A percentile compares a stretch with the other conserved stretches of the same genome.
phyloP scores from a whole-genome alignment of 176 grass and related monocot genomes.

The Bolboschoenus planiculmis region DNA sequence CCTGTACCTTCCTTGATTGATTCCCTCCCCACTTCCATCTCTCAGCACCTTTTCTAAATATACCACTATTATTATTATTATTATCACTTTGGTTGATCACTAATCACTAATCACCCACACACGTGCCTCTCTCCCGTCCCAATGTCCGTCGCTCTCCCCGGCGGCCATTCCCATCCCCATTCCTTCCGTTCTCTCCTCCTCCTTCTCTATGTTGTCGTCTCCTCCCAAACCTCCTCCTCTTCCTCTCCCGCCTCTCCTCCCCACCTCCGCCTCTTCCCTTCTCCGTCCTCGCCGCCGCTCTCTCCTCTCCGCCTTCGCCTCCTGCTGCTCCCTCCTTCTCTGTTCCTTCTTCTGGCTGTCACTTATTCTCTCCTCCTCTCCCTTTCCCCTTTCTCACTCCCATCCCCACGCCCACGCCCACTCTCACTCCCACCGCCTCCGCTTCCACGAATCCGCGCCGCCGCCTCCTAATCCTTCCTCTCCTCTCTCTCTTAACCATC shows the following conservation, averaged over 20 bases:
- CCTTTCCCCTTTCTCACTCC: conserved; percentile 27
- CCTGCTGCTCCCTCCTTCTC: conserved; percentile 21
- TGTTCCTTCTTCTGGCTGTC: conserved; percentile 39
- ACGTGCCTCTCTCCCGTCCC: neutral
- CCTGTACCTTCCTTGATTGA: neutral
- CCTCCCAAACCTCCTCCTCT: neutral
- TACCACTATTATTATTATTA: neutral
- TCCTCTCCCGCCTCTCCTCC: neutral
- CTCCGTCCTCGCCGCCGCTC: conserved; percentile 40
- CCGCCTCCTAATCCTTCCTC: conserved; percentile 31
- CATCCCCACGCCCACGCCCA: conserved; percentile 16
- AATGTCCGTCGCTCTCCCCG: conserved; percentile 16
- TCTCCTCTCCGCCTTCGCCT: conserved; percentile 12
- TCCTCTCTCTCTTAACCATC: conserved; percentile 45
- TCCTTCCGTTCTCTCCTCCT: too few species aligned
- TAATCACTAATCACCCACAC: too few species aligned
- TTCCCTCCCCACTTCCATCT: neutral
- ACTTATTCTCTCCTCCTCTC: conserved; percentile 29
- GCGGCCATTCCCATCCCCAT: neutral
- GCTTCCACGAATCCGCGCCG: conserved; percentile 35
- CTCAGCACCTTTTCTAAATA: neutral
- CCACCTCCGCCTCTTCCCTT: conserved; percentile 29
- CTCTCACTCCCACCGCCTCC: conserved; percentile 30
- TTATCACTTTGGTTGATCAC: too few species aligned
- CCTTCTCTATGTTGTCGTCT: neutral